These are phyloP conservation scores for Millerozyma miso DNA, from an alignment of 805 yeast species.

Conservation along the genomic window DNA sequence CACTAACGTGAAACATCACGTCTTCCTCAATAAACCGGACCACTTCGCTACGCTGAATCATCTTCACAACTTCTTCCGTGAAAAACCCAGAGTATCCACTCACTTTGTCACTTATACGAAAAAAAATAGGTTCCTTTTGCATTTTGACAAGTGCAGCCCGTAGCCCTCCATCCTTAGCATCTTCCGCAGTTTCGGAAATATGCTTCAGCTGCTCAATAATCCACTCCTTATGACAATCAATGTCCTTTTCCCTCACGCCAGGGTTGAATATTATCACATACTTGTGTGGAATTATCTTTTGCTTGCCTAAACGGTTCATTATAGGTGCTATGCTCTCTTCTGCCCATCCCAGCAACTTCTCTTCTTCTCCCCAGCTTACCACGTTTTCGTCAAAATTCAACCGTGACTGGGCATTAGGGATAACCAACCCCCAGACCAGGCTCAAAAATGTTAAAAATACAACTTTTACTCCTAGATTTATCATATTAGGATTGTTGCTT, in stretches of 20 bases:
- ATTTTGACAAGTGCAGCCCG: constrained; percentile 40
- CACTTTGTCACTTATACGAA: constrained; percentile 52
- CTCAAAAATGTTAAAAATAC: not conserved
- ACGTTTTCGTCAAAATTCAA: constrained; percentile 5
- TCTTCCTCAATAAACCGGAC: constrained; percentile 41
- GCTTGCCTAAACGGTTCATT: not conserved
- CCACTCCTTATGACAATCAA: constrained; percentile 61
- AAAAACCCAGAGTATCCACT: constrained; percentile 84
- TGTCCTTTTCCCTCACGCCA: constrained; percentile 46
- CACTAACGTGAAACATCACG: constrained; percentile 27
- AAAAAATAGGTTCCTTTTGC: constrained; percentile 37
- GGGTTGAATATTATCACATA: constrained; percentile 83
- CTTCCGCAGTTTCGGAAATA: not conserved
- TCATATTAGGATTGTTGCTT: not conserved
- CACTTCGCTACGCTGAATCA: constrained; percentile 8
- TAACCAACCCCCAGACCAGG: constrained; percentile 6
- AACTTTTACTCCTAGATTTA: not conserved
- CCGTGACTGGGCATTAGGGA: constrained; percentile 7
- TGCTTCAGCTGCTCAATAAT: constrained; percentile 35
- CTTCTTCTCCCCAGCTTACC: not conserved
- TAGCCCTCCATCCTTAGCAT: not conserved
- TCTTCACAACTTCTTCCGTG: constrained; percentile 16
- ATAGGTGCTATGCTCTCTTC: not conserved
- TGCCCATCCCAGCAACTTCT: not conserved
- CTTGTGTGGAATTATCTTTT: constrained; percentile 53